Evolutionary conservation across 768 basidiomycete genomes (phyloP), one percentile per base, ranked within the genome.

Genomic region (Neoboletus magnificus): DNA sequence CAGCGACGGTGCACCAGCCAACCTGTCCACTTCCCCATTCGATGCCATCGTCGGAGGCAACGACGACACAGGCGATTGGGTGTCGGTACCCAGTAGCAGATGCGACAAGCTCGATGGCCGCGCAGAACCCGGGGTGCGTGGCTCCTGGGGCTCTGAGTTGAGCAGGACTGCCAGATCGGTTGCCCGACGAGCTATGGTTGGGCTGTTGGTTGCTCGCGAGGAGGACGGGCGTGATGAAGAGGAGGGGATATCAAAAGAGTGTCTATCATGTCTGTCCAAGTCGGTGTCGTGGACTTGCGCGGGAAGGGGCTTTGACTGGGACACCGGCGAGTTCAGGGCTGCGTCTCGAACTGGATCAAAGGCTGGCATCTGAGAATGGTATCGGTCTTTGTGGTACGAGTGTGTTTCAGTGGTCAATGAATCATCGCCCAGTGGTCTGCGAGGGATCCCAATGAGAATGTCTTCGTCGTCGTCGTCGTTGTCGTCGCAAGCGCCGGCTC

Each of bases 271-370:
- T 54, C 64, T 70, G 41, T 66, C 67, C 48, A 29, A 5, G 56
- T 70, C 72, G 55, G 48, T 56, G 56, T 65, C 66, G 50, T 71
- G 55, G 32, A 58, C 45, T 45, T 69, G 62, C 22, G 30, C 5
- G 36, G 63, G 63, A 50, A 77, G 74, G 58, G 75, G 54, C 63
- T 73, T 73, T 47, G 78, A 67, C 60, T 77, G 77, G 39, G 79
- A 77, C 63, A 83, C 71, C 30, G 89, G 89, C 41, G 87, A 88
- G 73, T 89, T 89, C 64, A 88, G 81, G 65, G 90, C 87, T 58
- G 90, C 90, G 79, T 91, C 90, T 70, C 90, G 82, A 58, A 92
- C 89, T 65, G 90, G 89, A 79, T 91, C 90, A 79, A 91, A 90
- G 62, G 89, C 70, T 49, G 70, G 70, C 70, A 71, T 71, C 42